Base-by-base conservation (phyloP, 148 eudicot species). In the Rhododendron ovatum region DNA sequence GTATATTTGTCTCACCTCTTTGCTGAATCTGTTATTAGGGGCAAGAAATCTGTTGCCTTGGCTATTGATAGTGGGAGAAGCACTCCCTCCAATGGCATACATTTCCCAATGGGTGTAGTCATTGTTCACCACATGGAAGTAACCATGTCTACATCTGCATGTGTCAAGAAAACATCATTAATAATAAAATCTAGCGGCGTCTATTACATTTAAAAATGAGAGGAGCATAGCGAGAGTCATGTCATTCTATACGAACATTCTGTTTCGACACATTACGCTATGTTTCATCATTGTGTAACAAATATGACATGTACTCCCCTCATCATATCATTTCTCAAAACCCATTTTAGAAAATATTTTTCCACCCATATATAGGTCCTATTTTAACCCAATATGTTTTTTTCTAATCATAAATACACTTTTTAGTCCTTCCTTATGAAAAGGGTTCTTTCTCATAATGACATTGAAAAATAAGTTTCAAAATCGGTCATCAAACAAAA, bases 81-180 rank as follows among this genome's bases (percentile, higher is more conserved):
- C 96, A 87, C 96, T 94, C 45, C 96, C 96, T 67, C 96, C 95
- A 63, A 93, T 94, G 20, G 96, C 96, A 85, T 94, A 94, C 95
- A 92, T 94, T 90, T 91, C 93, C 96, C 96, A 94, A 82, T 94
- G 96, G n/a, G 94, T 92, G 82, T 94, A 94, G 94, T 92, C 94
- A 88, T 94, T 94, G 88, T 94, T 94, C 86, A 94, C 96, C 87
- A 94, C 96, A 88, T 94, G 96, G 89, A 94, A 94, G 87, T 93
- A 91, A 17, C 96, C 96, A 90, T 90, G 95, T 71, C 96, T 93
- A 78, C 96, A 94, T 89, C 96, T 94, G 93, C 88, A 92, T 50
- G 14, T 20, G 10, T 61, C 28, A 78, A 41, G 45, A 41, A 82
- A 9, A 69, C 18, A 43, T 45, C 37, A 55, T 22, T 48, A 85